A percentile compares a stretch with the other conserved stretches of the same genome.
Conservation (phyloP, 768 basidiomycete species). For the Lepiota brunneoincarnata region DNA sequence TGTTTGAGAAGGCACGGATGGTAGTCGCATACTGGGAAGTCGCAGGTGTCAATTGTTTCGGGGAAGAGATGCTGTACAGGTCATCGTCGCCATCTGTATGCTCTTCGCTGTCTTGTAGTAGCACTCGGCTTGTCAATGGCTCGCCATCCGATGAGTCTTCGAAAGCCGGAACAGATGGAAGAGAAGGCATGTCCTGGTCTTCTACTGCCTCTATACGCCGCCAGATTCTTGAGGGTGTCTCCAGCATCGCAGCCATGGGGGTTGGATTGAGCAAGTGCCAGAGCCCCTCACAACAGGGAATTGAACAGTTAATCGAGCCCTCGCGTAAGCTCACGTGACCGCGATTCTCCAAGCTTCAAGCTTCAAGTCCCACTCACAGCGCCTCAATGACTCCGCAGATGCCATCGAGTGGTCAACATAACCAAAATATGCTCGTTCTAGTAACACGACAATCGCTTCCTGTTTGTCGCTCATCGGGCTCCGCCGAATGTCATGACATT, state of each 20-base stretch:
- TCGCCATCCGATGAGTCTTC: constrained; percentile 56
- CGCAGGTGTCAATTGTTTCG: constrained; percentile 68
- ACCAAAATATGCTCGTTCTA: too few relatives aligned
- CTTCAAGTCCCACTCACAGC: background rate
- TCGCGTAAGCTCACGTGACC: background rate
- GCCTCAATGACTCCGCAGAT: too few relatives aligned
- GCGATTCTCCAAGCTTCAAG: background rate
- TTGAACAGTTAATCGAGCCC: background rate
- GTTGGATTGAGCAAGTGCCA: background rate
- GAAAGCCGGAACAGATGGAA: constrained; percentile 72
- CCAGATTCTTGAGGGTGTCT: constrained; percentile 86
- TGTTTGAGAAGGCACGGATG: constrained; percentile 43
- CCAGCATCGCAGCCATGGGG: constrained; percentile 52
- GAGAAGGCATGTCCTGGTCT: constrained; percentile 74
- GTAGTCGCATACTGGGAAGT: constrained; percentile 47
- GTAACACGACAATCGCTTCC: too few relatives aligned
- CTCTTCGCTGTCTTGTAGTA: constrained; percentile 30
- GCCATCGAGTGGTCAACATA: too few relatives aligned
- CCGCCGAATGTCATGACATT: too few relatives aligned
- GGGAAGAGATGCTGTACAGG: constrained; percentile 39
- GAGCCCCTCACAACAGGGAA: background rate
- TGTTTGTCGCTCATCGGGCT: too few relatives aligned
- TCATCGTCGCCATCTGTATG: constrained; percentile 35
- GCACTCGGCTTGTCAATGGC: constrained; percentile 21
- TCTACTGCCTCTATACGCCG: constrained; percentile 78